Base-by-base conservation (phyloP, 2,329 filamentous ascomycete species). In the Ophiostoma ulmi region DNA sequence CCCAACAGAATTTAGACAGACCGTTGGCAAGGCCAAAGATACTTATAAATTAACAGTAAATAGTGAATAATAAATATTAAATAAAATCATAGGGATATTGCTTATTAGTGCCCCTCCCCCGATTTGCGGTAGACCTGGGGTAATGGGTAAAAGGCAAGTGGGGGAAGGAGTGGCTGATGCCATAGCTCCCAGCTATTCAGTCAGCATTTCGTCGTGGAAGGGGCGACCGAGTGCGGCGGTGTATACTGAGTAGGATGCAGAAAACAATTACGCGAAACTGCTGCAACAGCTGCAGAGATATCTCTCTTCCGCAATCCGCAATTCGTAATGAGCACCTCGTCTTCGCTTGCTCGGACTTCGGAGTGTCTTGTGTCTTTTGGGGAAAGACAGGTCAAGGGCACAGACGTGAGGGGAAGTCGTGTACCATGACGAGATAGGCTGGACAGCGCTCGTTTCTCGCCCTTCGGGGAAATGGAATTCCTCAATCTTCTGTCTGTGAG, bases 51-150 rank as follows among this genome's bases (percentile, higher is more conserved):
- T 13, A 44, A 48, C 3, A 48, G 13, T 17, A 22, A 55, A 58
- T 31, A 61, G 10, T 11, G 55, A 17, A 20, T 48, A 17, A n/a
- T 48, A 11, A 58, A 58, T 58, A 26, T 5, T 48, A 48, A 7
- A 63, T 6, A 20, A 20, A 31, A 26, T 10, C 13, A 35, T 48
- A 48, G 5, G 5, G 6, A 35, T 6, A 63, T 5, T 55, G 58
- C 58, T 17, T 63, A 63, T 17, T 63, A 63, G 58, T 63, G 58
- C 22, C 26, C 58, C 26, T 26, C 26, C 52, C 52, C 58, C 26
- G 58, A 63, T 63, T 63, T 63, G 58, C 58, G 58, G 26, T 63
- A 14, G 58, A 63, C 58, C 58, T 63, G 58, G 58, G 58, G 58
- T 63, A 63, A 63, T 63, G 52, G 52, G 52, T 35, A 63, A 63